phyloP scores from a whole-genome alignment of 257 asterid genomes.

The Thymus mandschuricus region DNA sequence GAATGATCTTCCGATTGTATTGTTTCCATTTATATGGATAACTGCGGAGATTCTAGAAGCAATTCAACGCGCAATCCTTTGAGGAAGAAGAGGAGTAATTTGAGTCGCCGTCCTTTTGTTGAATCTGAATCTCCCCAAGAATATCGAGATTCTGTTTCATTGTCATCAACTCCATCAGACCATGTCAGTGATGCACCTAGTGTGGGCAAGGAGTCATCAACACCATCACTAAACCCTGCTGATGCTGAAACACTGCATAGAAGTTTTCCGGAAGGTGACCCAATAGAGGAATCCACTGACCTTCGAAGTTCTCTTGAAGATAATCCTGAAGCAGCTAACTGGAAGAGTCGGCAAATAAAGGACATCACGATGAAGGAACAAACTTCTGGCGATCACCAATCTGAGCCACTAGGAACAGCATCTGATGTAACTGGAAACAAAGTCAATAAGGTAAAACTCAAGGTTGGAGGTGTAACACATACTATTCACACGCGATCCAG shows the following conservation, averaged over 20 bases:
- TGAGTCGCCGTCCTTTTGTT: slow-evolving; percentile 53
- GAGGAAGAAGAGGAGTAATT: slow-evolving; percentile 63
- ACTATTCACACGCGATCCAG: slow-evolving; percentile 57
- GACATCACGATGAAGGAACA: slow-evolving; percentile 31
- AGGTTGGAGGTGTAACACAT: slow-evolving; percentile 82
- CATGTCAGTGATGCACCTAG: slow-evolving; percentile 55
- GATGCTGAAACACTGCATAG: slow-evolving; percentile 44
- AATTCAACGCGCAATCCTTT: slow-evolving; percentile 37
- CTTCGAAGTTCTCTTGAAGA: slow-evolving; percentile 28
- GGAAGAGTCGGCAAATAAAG: slow-evolving; percentile 31
- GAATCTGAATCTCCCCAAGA: slow-evolving; percentile 54
- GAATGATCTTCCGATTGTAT: slow-evolving; percentile 18
- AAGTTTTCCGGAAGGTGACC: slow-evolving; percentile 37
- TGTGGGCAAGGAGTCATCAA: slow-evolving; percentile 39
- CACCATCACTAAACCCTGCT: slow-evolving; percentile 32
- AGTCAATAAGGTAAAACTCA: slow-evolving; percentile 70
- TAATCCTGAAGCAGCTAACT: slow-evolving; percentile 33
- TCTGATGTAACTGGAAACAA: slow-evolving; percentile 49
- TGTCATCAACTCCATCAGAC: slow-evolving; percentile 65
- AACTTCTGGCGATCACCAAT: slow-evolving; percentile 26
- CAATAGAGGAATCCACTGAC: slow-evolving; percentile 36
- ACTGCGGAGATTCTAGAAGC: slow-evolving; percentile 39
- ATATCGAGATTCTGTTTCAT: slow-evolving; percentile 50
- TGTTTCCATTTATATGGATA: slow-evolving; percentile 50
- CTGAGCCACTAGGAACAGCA: slow-evolving; percentile 37